Percentiles rank a stretch among this genome's conserved stretches.
phyloP scores from a whole-genome alignment of 441 rosid species.

The Melastoma candidum region DNA sequence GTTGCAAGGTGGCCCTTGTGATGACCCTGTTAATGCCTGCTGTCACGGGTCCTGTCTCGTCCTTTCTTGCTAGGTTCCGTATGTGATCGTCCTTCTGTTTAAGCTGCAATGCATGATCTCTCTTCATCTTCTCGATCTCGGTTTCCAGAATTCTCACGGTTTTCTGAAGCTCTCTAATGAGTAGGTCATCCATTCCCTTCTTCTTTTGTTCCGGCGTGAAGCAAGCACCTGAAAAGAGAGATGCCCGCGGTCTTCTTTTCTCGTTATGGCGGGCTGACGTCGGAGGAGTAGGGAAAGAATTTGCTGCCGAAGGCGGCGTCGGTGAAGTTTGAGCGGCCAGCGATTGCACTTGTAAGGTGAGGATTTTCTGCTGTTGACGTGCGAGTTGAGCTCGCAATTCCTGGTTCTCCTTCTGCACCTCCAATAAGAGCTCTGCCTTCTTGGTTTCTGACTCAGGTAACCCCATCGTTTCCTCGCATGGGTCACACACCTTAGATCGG shows the following conservation, averaged over 20 bases:
- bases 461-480: slow-evolving; percentile 39
- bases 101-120: slow-evolving; percentile 51
- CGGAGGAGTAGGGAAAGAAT: slow-evolving; percentile 61
- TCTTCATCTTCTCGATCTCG: slow-evolving; percentile 68
- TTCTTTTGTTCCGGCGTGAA: slow-evolving; percentile 69
- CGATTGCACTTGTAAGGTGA: slow-evolving; percentile 57
- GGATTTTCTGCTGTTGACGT: slow-evolving; percentile 64
- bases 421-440: slow-evolving; percentile 62
- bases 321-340: slow-evolving; percentile 56
- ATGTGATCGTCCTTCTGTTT: slow-evolving; percentile 66
- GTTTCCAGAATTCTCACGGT: slow-evolving; percentile 55
- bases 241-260: slow-evolving; percentile 46
- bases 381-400: slow-evolving; percentile 67
- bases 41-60: slow-evolving; percentile 27
- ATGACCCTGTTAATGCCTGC: slow-evolving; percentile 39
- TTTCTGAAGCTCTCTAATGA: slow-evolving; percentile 46
- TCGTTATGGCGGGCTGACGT: slow-evolving; percentile 43
- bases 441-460: slow-evolving; percentile 41
- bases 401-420: slow-evolving; percentile 78
- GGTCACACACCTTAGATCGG: slow-evolving; percentile 44
- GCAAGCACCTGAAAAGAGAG: slow-evolving; percentile 60
- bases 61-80: slow-evolving; percentile 39
- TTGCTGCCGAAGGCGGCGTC: slow-evolving; percentile 60
- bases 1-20: slow-evolving; percentile 54
- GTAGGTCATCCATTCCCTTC: slow-evolving; percentile 36